Percentiles rank a stretch among this genome's conserved stretches.
These are phyloP conservation scores for Solanum tarijense DNA, from an alignment of 257 asterid species.

Conservation along the genomic window DNA sequence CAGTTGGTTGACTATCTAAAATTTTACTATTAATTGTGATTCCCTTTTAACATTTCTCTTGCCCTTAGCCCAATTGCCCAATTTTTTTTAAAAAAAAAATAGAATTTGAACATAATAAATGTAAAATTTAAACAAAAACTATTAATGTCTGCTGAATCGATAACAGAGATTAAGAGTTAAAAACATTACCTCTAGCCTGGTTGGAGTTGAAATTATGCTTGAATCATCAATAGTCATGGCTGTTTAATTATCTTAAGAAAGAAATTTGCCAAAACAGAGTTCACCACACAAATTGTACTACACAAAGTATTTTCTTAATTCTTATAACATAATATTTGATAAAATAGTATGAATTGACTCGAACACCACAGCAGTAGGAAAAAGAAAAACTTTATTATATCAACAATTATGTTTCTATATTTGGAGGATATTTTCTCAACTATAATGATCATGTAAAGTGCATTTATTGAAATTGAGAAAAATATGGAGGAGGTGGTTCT, in stretches of 20 bases:
- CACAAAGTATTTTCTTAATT: not conserved
- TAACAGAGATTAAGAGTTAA: not conserved
- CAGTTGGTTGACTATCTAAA: too few species aligned
- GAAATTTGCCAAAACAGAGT: not conserved
- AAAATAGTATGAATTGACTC: not conserved
- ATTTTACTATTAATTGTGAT: not conserved
- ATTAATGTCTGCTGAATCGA: not conserved
- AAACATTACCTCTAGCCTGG: conserved; percentile 62
- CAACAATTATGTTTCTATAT: not conserved
- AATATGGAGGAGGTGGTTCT: not conserved
- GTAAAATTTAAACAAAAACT: not conserved
- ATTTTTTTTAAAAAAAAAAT: too few species aligned
- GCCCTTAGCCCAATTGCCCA: too few species aligned
- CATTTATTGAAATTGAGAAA: not conserved
- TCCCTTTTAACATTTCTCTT: not conserved
- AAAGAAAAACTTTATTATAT: not conserved
- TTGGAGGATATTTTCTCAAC: not conserved
- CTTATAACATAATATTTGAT: not conserved
- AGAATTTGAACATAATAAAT: not conserved
- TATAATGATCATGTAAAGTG: not conserved
- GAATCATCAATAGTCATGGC: conserved; percentile 17
- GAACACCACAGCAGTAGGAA: not conserved
- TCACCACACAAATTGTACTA: not conserved
- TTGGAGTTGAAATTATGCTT: conserved; percentile 19
- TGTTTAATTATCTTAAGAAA: not conserved